phyloP scores from a whole-genome alignment of 441 rosid genomes.

The Pelargonium australe region DNA sequence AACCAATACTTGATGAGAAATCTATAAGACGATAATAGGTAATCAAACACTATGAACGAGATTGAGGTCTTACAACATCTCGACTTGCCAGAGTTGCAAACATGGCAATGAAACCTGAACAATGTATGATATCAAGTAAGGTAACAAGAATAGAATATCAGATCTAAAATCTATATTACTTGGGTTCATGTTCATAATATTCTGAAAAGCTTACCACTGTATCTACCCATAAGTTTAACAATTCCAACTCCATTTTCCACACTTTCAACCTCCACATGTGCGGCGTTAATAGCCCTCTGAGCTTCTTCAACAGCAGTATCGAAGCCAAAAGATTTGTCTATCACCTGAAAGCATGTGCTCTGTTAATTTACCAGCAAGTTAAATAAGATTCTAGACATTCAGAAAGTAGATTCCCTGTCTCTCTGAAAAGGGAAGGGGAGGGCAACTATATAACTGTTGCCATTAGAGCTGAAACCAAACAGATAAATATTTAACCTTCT shows the following conservation, averaged over 20 bases:
- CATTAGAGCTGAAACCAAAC: no score
- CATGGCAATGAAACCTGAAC: constrained; percentile 87
- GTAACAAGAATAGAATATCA: neutral
- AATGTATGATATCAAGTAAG: neutral
- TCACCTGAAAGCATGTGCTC: constrained; percentile 39
- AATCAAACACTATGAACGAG: neutral
- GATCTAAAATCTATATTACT: neutral
- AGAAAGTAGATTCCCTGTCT: no score
- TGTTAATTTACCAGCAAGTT: neutral
- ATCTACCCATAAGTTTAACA: constrained; percentile 95
- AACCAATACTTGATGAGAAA: neutral
- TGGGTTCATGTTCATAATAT: neutral
- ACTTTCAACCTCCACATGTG: constrained; percentile 92
- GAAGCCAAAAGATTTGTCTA: constrained; percentile 92
- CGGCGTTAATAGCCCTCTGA: constrained; percentile 94
- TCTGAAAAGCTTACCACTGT: constrained; percentile 52
- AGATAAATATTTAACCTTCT: no score
- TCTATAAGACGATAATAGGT: neutral
- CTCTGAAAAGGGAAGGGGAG: no score
- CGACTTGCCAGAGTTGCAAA: constrained; percentile 91
- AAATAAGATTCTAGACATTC: neutral
- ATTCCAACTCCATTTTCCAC: constrained; percentile 82
- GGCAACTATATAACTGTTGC: no score
- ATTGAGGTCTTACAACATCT: constrained; percentile 39
- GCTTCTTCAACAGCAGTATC: constrained; percentile 99